A percentile compares a stretch with the other conserved stretches of the same genome.
Conservation (phyloP, 306 rosid genomes). For the Astragalus glycyphyllos region DNA sequence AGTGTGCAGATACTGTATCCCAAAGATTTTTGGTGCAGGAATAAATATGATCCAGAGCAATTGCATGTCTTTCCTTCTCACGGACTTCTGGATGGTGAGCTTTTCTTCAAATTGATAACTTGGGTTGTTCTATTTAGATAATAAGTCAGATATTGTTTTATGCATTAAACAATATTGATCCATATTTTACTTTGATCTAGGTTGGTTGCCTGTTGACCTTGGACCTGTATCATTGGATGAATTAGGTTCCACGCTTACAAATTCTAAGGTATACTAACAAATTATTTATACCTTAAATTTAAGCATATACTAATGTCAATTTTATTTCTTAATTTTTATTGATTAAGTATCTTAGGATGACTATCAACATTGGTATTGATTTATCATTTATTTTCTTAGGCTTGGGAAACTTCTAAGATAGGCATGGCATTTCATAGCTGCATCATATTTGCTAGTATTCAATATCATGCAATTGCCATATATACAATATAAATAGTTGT, state of each 20-base stretch:
- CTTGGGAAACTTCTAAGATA: constrained; percentile 2
- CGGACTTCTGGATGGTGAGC: constrained; percentile 72
- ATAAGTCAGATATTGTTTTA: constrained; percentile 18
- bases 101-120: constrained; percentile 32
- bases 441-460: constrained; percentile 30
- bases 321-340: constrained; percentile 26
- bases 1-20: constrained; percentile 69
- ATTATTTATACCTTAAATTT: constrained; percentile 29
- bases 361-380: constrained; percentile 16
- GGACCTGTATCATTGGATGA: constrained; percentile 78
- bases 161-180: constrained; percentile 31
- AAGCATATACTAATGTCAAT: constrained; percentile 30
- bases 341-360: constrained; percentile 8
- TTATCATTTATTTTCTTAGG: constrained; percentile 23
- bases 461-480: constrained; percentile 5
- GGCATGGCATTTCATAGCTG: constrained; percentile 4
- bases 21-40: constrained; percentile 83
- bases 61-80: constrained; percentile 65
- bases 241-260: constrained; percentile 61
- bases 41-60: constrained; percentile 52
- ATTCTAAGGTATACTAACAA: constrained; percentile 63
- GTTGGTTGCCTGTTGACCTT: constrained; percentile 84
- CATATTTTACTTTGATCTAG: constrained; percentile 48
- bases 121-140: constrained; percentile 9
- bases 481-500: neutral